Evolutionary conservation across 495 filamentous ascomycete species (phyloP), one percentile per base, ranked within the genome.

Genomic region (Haplographium delicatum): DNA sequence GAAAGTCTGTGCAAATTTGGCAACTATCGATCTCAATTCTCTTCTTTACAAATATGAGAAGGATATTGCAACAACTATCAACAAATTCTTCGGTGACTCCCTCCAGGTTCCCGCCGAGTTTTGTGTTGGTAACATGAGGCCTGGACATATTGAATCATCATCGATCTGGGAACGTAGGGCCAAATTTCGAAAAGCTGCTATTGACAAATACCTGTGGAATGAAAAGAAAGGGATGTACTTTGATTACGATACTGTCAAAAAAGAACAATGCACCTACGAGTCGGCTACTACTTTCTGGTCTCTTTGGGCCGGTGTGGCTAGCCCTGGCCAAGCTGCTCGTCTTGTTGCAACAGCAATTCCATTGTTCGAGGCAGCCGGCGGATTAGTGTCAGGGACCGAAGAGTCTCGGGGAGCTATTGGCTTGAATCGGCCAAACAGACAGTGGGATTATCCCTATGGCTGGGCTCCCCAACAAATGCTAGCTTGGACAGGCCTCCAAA

Each of bases 401-500:
- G 75, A 86, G 63, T 91, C 86, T 22, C 85, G 93, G 23, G 93
- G 93, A 16, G 72, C 71, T 8, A 73, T 96, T 48, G 81, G 83
- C 11, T 61, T 95, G n/a, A 79, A 86, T 56, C 76, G 89, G 10
- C 93, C 93, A 2, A 96, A 95, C 58, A 80, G 90, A 27, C 93
- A 98, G 65, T 98, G 93, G 93, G 93, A 98, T 64, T 98, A 90
- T 63, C 93, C 93, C 1, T 95, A 89, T 63, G 93, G 93, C 38
- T 98, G 93, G 93, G 91, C 93, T 16, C 93, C 93, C 8, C 93
- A 98, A 74, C 93, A 98, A 71, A 96, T 98, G 70, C 80, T 98
- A 26, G 93, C 93, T 1, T 97, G 94, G 93, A 88, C 84, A 0
- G 94, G 88, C 5, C 73, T 98, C 26, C 75, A 86, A 62, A 82